Evolutionary conservation across 345 rosid genomes (phyloP).

Genomic region (Punica granatum): DNA sequence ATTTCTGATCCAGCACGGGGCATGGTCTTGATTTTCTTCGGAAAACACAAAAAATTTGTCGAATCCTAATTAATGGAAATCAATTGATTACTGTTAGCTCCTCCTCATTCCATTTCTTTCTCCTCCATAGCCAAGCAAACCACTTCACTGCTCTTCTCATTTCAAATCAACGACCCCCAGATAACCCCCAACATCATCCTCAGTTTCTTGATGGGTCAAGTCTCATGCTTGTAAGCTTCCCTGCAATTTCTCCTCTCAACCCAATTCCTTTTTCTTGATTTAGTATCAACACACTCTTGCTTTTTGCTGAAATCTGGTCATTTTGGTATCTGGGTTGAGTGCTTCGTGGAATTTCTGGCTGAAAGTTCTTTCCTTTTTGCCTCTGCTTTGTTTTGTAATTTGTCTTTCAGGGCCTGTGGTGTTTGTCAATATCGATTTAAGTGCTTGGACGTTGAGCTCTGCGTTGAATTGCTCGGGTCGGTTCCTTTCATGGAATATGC

Average conservation of each 20-base stretch:
- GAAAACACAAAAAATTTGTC: too few species aligned
- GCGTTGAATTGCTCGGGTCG: neutral
- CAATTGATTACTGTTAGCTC: neutral
- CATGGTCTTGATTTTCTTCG: too few species aligned
- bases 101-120: neutral
- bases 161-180: neutral
- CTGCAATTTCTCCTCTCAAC: neutral
- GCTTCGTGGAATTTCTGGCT: neutral
- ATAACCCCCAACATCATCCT: neutral
- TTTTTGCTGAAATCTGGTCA: neutral
- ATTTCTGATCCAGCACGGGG: too few species aligned
- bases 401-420: neutral
- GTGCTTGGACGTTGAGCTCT: neutral
- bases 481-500: neutral
- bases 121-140: neutral
- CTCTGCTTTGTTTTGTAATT: neutral
- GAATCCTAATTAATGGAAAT: neutral
- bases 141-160: neutral
- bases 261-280: neutral
- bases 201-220: neutral
- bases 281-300: neutral
- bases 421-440: neutral
- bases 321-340: neutral
- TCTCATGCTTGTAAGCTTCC: neutral
- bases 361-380: neutral